phyloP scores from a whole-genome alignment of 176 grass and related monocot genomes.

The Themeda triandra region DNA sequence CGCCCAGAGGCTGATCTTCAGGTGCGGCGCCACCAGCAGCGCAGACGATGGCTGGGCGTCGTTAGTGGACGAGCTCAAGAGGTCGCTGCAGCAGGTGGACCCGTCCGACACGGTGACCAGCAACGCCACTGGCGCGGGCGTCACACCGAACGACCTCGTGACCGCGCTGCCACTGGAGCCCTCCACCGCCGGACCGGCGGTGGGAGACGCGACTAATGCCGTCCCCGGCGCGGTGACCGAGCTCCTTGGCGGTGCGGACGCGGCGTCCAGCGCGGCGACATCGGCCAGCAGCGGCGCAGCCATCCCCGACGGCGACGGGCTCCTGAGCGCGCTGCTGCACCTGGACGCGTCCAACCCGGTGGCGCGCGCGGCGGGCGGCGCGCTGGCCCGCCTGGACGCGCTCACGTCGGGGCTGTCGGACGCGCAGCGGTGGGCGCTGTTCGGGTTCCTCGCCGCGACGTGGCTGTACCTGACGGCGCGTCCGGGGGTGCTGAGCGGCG shows the following conservation, averaged over 20 bases:
- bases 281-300: too few relatives aligned
- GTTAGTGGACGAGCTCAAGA: conserved; percentile 27
- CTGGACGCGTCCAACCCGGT: conserved; percentile 44
- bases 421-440: conserved; percentile 49
- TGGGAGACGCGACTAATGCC: conserved; percentile 7
- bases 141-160: conserved; percentile 1
- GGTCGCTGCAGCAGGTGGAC: conserved; percentile 26
- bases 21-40: conserved; percentile 10
- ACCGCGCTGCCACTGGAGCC: background rate
- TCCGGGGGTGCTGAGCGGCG: conserved; percentile 75
- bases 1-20: background rate
- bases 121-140: background rate
- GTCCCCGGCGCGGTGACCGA: background rate
- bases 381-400: conserved; percentile 36
- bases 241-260: background rate
- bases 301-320: conserved; percentile 16
- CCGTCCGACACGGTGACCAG: background rate
- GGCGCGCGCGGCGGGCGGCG: conserved; percentile 2
- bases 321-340: conserved; percentile 34
- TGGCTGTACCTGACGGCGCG: conserved; percentile 91
- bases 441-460: conserved; percentile 33
- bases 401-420: conserved; percentile 46
- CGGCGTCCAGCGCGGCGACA: background rate
- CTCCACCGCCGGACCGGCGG: background rate
- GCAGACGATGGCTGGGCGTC: conserved; percentile 28